Evolutionary conservation across 441 rosid species (phyloP), one percentile per base, ranked within the genome.

Genomic region (Lepidium campestre): DNA sequence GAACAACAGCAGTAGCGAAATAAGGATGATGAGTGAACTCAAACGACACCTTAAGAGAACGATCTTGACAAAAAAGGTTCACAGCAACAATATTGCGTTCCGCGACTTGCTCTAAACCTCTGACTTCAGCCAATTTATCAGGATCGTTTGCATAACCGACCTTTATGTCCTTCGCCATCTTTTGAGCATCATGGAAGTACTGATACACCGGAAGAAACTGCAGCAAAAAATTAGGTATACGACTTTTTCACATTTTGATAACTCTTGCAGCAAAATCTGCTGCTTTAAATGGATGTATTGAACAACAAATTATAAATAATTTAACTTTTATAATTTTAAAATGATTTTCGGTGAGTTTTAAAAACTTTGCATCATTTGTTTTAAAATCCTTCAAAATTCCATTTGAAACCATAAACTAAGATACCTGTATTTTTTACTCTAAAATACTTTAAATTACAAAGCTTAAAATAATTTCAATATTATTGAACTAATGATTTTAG

Each of bases 171-270:
- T 89, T 93, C 0, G 83, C 92, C 2, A 91, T 80, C 81, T 81
- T 87, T 78, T 80, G 93, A 27, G 99, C 99, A 58, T 94, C 97
- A 68, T 85, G 89, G 81, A 94, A 94, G 75, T 81, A 89, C 73
- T 84, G 89, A 67, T 83, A 86, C 86, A 70, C 73, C 8, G 69
- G 85, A 65, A 88, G 80, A 52, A 79, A 82, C 99, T 94, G 78
- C 63, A 60, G 46, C 22, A 36, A 57, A 29, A 48, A 57, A 22
- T 34, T 50, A 53, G 34, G 48, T 11, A 29, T 39, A 59, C 54
- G n/a, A 58, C 23, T 36, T 20, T 55, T 20, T 35, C 17, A 19
- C 42, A 55, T 27, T 41, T 35, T 14, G 20, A 46, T 13, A 46
- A 5, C 41, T 17, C 4, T 25, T 25, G 29, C 29, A 25, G 29